Conservation (phyloP, 2,329 filamentous ascomycete species). For the Aspergillus fumigatiaffinis region DNA sequence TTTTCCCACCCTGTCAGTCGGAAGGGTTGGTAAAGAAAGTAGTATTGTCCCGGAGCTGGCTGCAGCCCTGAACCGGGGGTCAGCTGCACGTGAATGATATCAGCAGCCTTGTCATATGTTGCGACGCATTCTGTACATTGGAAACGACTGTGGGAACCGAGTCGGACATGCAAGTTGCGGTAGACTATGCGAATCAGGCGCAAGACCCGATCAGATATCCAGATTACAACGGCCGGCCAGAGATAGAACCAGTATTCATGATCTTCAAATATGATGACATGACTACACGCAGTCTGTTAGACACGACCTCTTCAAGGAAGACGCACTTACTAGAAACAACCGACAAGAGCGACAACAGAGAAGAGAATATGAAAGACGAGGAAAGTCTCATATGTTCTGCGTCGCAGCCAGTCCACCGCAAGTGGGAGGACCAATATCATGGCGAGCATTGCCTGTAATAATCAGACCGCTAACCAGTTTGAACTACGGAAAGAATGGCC, state of each 20-base stretch:
- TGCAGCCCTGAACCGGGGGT: conserved; percentile 32
- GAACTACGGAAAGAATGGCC: not conserved
- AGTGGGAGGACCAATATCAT: conserved; percentile 43
- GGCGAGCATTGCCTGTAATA: conserved; percentile 25
- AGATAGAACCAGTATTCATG: conserved; percentile 49
- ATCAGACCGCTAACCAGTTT: not conserved
- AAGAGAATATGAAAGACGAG: conserved; percentile 38
- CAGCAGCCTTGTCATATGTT: conserved; percentile 41
- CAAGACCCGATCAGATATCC: conserved; percentile 46
- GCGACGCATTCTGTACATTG: conserved; percentile 36
- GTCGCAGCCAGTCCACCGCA: conserved; percentile 46
- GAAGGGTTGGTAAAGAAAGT: conserved; percentile 48
- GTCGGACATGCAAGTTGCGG: conserved; percentile 40
- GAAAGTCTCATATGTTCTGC: conserved; percentile 43
- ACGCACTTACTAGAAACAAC: conserved; percentile 45
- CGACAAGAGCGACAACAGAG: conserved; percentile 40
- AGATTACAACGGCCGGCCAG: conserved; percentile 48
- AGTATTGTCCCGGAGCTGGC: conserved; percentile 47
- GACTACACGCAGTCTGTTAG: conserved; percentile 27
- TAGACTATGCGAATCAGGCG: conserved; percentile 42
- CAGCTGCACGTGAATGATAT: conserved; percentile 48
- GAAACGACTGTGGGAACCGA: conserved; percentile 15
- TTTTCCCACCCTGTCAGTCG: conserved; percentile 47
- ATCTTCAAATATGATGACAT: conserved; percentile 46
- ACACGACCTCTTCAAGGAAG: not conserved